Conservation (phyloP, 192 early-diverging fungal genomes). For the Gamsiella multidivaricata region DNA sequence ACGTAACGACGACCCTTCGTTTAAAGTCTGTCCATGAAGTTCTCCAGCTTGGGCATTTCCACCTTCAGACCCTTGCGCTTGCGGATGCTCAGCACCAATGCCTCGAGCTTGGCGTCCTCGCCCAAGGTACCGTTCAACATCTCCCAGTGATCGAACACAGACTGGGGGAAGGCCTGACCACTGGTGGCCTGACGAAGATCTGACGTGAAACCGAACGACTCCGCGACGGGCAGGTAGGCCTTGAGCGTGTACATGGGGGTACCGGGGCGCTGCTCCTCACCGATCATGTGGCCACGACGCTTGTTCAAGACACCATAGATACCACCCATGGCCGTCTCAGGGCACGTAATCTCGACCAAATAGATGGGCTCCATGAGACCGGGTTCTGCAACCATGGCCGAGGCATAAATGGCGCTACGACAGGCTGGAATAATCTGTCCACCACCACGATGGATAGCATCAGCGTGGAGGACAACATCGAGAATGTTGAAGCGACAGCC, state of each 20-base stretch:
- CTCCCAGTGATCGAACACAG: constrained; percentile 97
- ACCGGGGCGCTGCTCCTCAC: constrained; percentile 89
- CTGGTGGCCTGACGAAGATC: constrained; percentile 93
- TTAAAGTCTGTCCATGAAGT: constrained; percentile 90
- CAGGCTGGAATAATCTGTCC: constrained; percentile 96
- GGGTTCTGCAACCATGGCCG: constrained; percentile 85
- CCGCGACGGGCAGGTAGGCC: constrained; percentile 95
- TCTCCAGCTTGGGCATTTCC: constrained; percentile 82
- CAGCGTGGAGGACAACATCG: constrained; percentile 95
- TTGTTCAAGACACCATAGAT: constrained; percentile 97
- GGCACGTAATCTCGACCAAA: constrained; percentile 96
- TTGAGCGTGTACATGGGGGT: constrained; percentile 94
- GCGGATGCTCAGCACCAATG: constrained; percentile 80
- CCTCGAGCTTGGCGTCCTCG: constrained; percentile 85
- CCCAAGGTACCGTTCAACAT: constrained; percentile 78
- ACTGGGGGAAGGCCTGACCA: constrained; percentile 99
- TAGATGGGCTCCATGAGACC: constrained; percentile 96
- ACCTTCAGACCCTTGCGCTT: constrained; percentile 93
- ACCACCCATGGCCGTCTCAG: constrained; percentile 93
- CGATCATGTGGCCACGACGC: constrained; percentile 94
- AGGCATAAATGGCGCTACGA: constrained; percentile 94
- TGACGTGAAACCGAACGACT: constrained; percentile 98
- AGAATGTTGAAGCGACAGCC: constrained; percentile 96
- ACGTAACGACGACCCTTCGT: background rate
- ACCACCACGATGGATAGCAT: constrained; percentile 99